Conservation (phyloP, 2,329 filamentous ascomycete species). For the Trichophyton equinum region DNA sequence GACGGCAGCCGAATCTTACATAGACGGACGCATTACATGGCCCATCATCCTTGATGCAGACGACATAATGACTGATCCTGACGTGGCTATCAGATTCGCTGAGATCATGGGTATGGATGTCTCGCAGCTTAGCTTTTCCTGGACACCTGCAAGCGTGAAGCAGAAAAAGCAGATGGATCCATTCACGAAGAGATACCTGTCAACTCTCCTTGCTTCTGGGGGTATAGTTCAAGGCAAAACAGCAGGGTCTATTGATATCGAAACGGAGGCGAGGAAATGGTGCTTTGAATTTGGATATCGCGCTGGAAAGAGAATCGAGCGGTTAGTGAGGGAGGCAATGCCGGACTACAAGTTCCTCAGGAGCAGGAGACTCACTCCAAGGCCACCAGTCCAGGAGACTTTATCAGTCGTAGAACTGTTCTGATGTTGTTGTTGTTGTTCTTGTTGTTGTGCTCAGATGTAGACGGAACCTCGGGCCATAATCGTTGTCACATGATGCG, state of each 20-base stretch:
- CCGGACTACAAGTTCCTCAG: slow-evolving; percentile 31
- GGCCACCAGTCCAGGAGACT: not conserved
- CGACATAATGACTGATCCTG: slow-evolving; percentile 26
- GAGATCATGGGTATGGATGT: slow-evolving; percentile 24
- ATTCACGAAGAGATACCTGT: slow-evolving; percentile 14
- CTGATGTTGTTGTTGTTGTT: not conserved
- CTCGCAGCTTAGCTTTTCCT: slow-evolving; percentile 21
- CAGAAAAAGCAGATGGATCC: not conserved
- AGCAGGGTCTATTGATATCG: slow-evolving; percentile 22
- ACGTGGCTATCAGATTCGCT: slow-evolving; percentile 20
- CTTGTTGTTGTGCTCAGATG: not conserved
- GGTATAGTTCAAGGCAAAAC: slow-evolving; percentile 25
- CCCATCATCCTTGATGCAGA: slow-evolving; percentile 29
- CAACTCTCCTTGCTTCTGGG: slow-evolving; percentile 22
- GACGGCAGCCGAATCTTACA: slow-evolving; percentile 3
- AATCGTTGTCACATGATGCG: not conserved
- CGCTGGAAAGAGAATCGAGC: slow-evolving; percentile 17
- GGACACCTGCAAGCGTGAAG: slow-evolving; percentile 16
- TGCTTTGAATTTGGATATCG: slow-evolving; percentile 25
- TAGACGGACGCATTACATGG: not conserved
- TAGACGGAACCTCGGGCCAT: not conserved
- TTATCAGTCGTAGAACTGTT: not conserved
- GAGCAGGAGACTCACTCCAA: slow-evolving; percentile 10
- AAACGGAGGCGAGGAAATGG: slow-evolving; percentile 25
- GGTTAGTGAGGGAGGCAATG: slow-evolving; percentile 24